Conservation (phyloP, 768 basidiomycete species). For the Boletus vermiculosoides region DNA sequence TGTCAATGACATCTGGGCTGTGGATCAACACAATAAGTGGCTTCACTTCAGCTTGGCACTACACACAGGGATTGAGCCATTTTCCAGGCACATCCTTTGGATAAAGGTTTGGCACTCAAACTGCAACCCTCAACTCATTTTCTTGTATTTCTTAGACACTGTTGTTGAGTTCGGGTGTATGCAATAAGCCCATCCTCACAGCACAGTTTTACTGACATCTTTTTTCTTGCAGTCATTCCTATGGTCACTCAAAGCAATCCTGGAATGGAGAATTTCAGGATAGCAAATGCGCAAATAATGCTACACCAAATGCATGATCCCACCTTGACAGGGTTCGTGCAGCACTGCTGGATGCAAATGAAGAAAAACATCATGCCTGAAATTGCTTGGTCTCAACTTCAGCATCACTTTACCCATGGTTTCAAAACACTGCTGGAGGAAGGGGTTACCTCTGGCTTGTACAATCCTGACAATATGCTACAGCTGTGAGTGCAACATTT, state of each 20-base stretch:
- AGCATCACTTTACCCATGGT: conserved; percentile 30
- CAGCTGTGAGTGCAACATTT: conserved; percentile 20
- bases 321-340: conserved; percentile 33
- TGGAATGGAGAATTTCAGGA: background rate
- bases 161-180: background rate
- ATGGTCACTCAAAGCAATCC: background rate
- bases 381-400: conserved; percentile 39
- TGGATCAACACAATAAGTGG: background rate
- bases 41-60: background rate
- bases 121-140: background rate
- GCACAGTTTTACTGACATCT: background rate
- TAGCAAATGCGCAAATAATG: background rate
- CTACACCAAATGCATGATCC: conserved; percentile 31
- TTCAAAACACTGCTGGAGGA: conserved; percentile 37
- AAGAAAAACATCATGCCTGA: conserved; percentile 46
- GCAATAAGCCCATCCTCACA: background rate
- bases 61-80: background rate
- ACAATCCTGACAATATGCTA: conserved; percentile 27
- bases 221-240: background rate
- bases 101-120: background rate
- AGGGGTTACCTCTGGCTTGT: conserved; percentile 32
- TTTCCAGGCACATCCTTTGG: background rate
- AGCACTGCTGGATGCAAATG: conserved; percentile 39
- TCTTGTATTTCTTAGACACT: background rate
- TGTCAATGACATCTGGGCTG: background rate